phyloP scores from a whole-genome alignment of 2,329 filamentous ascomycete genomes.

The Penicillium decumbens region DNA sequence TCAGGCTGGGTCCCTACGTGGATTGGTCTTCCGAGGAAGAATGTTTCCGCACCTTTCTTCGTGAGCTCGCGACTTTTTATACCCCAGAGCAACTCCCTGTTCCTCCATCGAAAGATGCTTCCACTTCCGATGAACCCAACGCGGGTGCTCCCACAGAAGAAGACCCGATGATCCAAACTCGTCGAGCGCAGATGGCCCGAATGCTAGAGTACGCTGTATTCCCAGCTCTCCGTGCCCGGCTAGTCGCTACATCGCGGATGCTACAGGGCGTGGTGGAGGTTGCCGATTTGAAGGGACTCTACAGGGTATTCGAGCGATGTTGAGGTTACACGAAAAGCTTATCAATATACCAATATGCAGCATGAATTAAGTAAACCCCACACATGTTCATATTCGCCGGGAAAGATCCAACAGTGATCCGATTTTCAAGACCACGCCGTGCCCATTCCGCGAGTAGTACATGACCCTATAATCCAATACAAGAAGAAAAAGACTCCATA shows the following conservation, averaged over 20 bases:
- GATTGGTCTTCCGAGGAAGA: conserved; percentile 78
- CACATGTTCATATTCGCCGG: not conserved
- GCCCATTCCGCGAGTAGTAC: conserved; percentile 1
- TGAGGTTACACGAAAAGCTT: conserved; percentile 42
- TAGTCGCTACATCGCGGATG: conserved; percentile 75
- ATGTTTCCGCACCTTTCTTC: conserved; percentile 81
- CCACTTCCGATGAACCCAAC: not conserved
- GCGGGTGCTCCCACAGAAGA: conserved; percentile 7
- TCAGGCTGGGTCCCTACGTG: conserved; percentile 81
- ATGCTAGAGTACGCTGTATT: conserved; percentile 84
- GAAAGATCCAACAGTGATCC: not conserved
- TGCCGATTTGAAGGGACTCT: conserved; percentile 86
- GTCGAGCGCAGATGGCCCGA: conserved; percentile 65
- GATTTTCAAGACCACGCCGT: conserved; percentile 6
- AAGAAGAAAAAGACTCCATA: not conserved
- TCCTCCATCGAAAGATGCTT: conserved; percentile 2
- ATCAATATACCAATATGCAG: not conserved
- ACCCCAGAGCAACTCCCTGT: conserved; percentile 77
- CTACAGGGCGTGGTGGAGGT: conserved; percentile 78
- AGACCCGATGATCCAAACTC: conserved; percentile 42
- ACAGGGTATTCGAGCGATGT: conserved; percentile 91
- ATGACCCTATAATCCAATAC: conserved; percentile 2
- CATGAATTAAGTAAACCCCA: not conserved
- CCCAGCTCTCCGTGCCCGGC: conserved; percentile 74
- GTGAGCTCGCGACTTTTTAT: conserved; percentile 84